Evolutionary conservation across 176 grass and related monocot species (phyloP).

Genomic region (Triticum monococcum): DNA sequence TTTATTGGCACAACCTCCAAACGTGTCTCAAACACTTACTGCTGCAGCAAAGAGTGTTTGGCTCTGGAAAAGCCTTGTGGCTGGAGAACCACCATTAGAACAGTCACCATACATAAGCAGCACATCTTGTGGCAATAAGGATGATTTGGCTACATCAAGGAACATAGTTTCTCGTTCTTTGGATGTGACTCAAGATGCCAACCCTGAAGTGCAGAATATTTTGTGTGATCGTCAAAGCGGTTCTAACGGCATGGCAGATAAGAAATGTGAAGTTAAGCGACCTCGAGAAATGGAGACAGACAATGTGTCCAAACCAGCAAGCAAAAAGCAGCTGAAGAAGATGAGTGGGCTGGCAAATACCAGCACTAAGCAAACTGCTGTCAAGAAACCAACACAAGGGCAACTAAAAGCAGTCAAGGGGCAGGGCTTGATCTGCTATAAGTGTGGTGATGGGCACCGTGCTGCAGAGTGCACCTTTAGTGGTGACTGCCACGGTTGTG

Average conservation of each 20-base stretch:
- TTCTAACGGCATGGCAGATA: conserved; percentile 55
- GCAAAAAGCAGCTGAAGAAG: conserved; percentile 1
- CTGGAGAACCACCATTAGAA: conserved; percentile 69
- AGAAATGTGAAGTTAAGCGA: conserved; percentile 48
- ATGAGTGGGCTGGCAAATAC: not conserved
- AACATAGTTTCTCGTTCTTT: conserved; percentile 46
- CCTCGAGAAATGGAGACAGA: conserved; percentile 46
- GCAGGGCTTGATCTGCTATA: not conserved
- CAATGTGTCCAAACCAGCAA: conserved; percentile 36
- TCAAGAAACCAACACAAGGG: not conserved
- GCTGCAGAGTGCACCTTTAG: not conserved
- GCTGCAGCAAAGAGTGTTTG: conserved; percentile 86
- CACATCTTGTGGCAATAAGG: conserved; percentile 35
- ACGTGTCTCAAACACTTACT: conserved; percentile 84
- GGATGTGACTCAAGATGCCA: conserved; percentile 27
- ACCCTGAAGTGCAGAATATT: conserved; percentile 34
- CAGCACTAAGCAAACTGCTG: not conserved
- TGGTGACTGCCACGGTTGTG: not conserved
- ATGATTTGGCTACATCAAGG: conserved; percentile 16
- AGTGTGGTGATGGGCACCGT: not conserved
- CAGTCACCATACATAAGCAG: conserved; percentile 70
- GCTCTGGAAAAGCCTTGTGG: conserved; percentile 80
- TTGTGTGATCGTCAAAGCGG: conserved; percentile 48
- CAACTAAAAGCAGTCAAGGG: not conserved
- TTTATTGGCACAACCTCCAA: conserved; percentile 86